phyloP scores from a whole-genome alignment of 441 rosid species.

The Eutrema salsugineum region DNA sequence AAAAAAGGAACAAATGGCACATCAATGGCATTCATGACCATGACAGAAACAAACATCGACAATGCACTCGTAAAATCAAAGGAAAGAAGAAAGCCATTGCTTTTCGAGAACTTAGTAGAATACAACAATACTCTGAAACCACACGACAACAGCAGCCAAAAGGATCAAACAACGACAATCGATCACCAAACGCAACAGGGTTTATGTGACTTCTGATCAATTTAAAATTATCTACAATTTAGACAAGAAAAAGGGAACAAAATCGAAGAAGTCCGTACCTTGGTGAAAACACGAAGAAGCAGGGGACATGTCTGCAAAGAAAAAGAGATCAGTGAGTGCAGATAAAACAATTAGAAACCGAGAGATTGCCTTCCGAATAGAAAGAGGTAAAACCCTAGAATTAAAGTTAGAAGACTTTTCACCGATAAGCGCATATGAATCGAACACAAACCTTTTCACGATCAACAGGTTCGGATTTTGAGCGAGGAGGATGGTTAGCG shows the following conservation, averaged over 20 bases:
- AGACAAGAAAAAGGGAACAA: neutral
- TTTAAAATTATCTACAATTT: neutral
- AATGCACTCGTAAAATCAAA: neutral
- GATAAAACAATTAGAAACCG: neutral
- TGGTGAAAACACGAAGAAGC: conserved; percentile 93
- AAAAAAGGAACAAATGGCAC: neutral
- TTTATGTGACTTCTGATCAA: neutral
- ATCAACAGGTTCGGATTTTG: conserved; percentile 68
- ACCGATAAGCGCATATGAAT: neutral
- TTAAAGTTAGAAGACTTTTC: neutral
- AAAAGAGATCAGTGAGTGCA: neutral
- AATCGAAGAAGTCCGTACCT: conserved; percentile 43
- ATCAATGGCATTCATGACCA: neutral
- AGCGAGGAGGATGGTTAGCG: conserved; percentile 59
- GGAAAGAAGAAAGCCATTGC: neutral
- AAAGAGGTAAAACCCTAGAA: neutral
- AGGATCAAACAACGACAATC: neutral
- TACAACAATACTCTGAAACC: neutral
- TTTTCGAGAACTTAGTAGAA: neutral
- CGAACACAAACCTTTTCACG: conserved; percentile 65
- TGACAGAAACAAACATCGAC: neutral
- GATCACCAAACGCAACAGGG: neutral
- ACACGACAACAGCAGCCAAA: neutral
- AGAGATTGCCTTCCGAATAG: neutral
- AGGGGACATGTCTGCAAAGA: conserved; percentile 81